Conservation (phyloP, 495 filamentous ascomycete species). For the Penicillium antarcticum region DNA sequence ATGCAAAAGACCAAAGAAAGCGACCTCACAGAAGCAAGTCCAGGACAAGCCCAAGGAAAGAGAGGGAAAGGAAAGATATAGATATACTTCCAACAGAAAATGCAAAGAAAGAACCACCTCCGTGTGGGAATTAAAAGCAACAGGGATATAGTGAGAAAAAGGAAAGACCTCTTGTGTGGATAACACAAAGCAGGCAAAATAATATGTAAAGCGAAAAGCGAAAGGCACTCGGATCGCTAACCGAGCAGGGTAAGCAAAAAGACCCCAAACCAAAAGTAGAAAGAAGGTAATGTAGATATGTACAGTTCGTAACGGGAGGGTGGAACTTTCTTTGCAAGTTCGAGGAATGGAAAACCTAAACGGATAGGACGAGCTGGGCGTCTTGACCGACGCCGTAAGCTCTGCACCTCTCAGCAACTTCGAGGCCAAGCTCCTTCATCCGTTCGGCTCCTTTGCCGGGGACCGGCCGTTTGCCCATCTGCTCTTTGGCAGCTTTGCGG, state of each 20-base stretch:
- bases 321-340: constrained; percentile 17
- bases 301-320: constrained; percentile 25
- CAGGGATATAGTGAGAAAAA: constrained; percentile 15
- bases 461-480: constrained; percentile 53
- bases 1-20: constrained; percentile 34
- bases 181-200: constrained; percentile 14
- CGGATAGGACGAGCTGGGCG: constrained; percentile 77
- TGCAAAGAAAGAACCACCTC: constrained; percentile 23
- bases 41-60: not conserved
- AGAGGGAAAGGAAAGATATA: constrained; percentile 7
- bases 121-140: constrained; percentile 18
- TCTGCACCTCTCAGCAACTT: constrained; percentile 73
- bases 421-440: constrained; percentile 89
- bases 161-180: constrained; percentile 19
- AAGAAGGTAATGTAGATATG: constrained; percentile 32
- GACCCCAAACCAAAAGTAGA: constrained; percentile 1
- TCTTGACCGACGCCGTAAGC: constrained; percentile 56
- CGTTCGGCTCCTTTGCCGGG: constrained; percentile 87
- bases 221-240: constrained; percentile 21
- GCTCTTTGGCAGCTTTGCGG: constrained; percentile 61
- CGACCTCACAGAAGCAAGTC: constrained; percentile 16
- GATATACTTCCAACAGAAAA: constrained; percentile 15
- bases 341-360: constrained; percentile 42
- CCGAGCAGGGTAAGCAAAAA: constrained; percentile 7
- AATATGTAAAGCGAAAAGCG: constrained; percentile 29